Base-by-base conservation (phyloP, 352 stramenopile species). In the Phytophthora fragariae region DNA sequence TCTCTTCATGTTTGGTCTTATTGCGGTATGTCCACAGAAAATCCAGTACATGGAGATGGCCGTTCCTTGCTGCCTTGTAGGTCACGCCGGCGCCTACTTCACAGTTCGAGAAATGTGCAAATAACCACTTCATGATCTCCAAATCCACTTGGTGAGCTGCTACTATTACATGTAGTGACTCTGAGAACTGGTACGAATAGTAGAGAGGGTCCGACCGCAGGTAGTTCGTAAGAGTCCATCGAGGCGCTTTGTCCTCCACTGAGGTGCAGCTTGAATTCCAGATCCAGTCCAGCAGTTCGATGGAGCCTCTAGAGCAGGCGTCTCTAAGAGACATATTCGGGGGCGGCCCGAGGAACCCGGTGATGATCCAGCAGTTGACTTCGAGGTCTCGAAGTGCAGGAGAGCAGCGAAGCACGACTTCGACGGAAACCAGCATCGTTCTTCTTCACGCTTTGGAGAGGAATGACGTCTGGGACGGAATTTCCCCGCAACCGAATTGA, bases 141-240 rank as follows among this genome's bases (percentile, higher is more conserved):
- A 67, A 54, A 41, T 67, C n/a, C 4, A 49, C 60, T 24, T 4
- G 11, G 15, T n/a, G 1, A 17, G 27, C 46, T 14, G 60, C 50
- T 17, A 17, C 24, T 17, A 21, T n/a, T n/a, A n/a, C n/a, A n/a
- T n/a, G 4, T 35, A 59, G 1, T 6, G 49, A 24, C 35, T 67
- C 21, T 17, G 15, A 35, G 21, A 67, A 59, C n/a, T 52, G 44
- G 27, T 24, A 59, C 2, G 15, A 7, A 33, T 67, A 54, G 21
- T 67, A 67, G 14, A 53, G 33, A 7, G 12, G 33, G 8, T 67
- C 60, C 12, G 60, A 60, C 12, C 31, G 60, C 2, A 67, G 60
- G n/a, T 54, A 67, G 49, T 59, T 67, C 17, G 29, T 41, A n/a
- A 67, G 60, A 53, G 33, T 52, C 46, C 47, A 67, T n/a, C 21